Evolutionary conservation across 1,284 basidiomycete species (phyloP).

Genomic region (Nidula niveotomentosa): DNA sequence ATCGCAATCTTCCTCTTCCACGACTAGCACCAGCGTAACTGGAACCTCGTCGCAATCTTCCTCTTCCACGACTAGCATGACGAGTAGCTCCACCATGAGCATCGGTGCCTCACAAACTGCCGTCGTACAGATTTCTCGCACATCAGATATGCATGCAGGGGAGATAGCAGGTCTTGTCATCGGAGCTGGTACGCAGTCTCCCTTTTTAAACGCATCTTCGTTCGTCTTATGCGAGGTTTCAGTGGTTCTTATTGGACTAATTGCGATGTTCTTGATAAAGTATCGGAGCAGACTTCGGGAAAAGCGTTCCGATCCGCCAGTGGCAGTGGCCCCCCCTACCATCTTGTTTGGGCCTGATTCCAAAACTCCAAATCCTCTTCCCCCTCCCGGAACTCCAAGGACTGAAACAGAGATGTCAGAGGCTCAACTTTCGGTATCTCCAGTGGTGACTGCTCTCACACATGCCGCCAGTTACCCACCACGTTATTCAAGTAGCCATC

Average conservation of each 20-base stretch:
- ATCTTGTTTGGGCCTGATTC: too few relatives aligned
- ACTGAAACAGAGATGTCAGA: neutral
- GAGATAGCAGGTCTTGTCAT: conserved; percentile 5
- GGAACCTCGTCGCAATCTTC: too few relatives aligned
- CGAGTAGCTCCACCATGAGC: too few relatives aligned
- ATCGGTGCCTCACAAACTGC: neutral
- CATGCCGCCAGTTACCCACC: neutral
- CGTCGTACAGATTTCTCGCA: neutral
- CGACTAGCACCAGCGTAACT: neutral
- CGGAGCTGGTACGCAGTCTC: neutral
- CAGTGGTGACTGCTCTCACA: neutral
- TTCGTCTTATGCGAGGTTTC: neutral
- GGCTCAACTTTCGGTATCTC: neutral
- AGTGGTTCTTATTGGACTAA: conserved; percentile 2
- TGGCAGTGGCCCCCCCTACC: too few relatives aligned
- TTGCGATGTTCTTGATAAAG: conserved; percentile 1
- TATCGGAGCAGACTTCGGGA: neutral
- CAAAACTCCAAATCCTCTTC: neutral
- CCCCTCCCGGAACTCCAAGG: neutral
- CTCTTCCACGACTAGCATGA: too few relatives aligned
- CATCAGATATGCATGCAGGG: conserved; percentile 1
- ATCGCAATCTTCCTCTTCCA: too few relatives aligned
- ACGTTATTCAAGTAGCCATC: too few relatives aligned
- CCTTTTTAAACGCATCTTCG: neutral
- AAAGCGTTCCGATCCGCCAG: neutral